Conservation (phyloP, 345 rosid genomes). For the Eucalyptus victrix region DNA sequence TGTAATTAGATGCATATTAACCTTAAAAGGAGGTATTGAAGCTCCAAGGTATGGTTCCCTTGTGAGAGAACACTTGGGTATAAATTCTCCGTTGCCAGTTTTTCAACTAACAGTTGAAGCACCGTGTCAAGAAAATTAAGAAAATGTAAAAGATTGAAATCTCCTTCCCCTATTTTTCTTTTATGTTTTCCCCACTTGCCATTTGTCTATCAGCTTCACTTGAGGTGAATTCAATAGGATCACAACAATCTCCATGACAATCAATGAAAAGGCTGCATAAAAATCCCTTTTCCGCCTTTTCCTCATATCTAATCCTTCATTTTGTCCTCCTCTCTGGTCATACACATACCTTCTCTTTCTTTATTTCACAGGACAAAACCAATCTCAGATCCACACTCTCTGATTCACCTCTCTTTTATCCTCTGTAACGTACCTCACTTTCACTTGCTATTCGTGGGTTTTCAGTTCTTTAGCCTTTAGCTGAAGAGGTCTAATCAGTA, state of each 20-base stretch:
- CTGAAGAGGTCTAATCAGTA: neutral
- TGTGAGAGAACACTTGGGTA: neutral
- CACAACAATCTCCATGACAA: neutral
- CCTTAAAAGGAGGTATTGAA: neutral
- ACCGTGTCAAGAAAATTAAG: neutral
- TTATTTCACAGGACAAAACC: neutral
- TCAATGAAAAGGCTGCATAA: neutral
- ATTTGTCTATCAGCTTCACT: neutral
- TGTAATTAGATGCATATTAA: neutral
- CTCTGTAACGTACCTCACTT: neutral
- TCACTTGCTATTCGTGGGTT: neutral
- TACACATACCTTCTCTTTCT: neutral
- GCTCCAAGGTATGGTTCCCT: neutral
- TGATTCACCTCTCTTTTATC: neutral
- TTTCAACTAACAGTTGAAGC: neutral
- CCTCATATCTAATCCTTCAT: neutral
- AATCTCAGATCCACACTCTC: neutral
- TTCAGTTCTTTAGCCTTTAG: neutral
- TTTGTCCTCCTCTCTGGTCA: neutral
- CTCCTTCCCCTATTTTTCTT: neutral
- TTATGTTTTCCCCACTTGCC: neutral
- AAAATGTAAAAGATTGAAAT: neutral
- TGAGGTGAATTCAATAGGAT: neutral
- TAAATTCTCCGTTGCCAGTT: neutral
- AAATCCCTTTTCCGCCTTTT: neutral